Evolutionary conservation across 2,329 filamentous ascomycete species (phyloP).

Genomic region (Ophiosphaerella narmari): DNA sequence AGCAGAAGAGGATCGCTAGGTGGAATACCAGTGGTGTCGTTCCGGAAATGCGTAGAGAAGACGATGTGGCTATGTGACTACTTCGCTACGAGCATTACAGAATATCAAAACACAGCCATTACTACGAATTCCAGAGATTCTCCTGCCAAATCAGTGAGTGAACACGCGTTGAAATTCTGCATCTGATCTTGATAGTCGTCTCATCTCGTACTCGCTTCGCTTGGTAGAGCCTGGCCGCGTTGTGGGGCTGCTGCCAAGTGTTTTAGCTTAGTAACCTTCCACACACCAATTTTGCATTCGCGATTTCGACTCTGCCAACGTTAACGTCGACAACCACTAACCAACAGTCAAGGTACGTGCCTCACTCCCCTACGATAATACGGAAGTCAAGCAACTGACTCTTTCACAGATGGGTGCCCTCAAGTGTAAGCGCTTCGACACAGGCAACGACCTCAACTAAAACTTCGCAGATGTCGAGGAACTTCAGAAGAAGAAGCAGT

Average conservation of each 20-base stretch:
- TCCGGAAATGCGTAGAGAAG: not conserved
- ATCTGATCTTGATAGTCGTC: too few species aligned
- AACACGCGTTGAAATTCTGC: not conserved
- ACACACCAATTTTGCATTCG: conserved; percentile 33
- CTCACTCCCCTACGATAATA: not conserved
- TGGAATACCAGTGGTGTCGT: not conserved
- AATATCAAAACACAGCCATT: too few species aligned
- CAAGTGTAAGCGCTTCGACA: conserved; percentile 64
- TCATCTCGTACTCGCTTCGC: not conserved
- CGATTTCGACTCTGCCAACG: conserved; percentile 22
- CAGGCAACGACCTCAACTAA: conserved; percentile 46
- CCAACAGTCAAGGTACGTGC: conserved; percentile 43
- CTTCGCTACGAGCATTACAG: too few species aligned
- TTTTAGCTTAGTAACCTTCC: conserved; percentile 9
- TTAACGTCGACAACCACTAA: conserved; percentile 40
- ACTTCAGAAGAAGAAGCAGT: conserved; percentile 99
- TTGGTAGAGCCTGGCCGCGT: not conserved
- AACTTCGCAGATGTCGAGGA: conserved; percentile 75
- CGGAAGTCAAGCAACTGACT: conserved; percentile 24
- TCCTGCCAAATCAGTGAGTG: too few species aligned
- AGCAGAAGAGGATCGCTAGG: conserved; percentile 6
- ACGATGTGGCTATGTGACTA: not conserved
- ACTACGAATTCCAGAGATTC: too few species aligned
- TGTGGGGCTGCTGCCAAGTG: conserved; percentile 13
- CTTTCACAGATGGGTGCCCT: conserved; percentile 88